Evolutionary conservation across 257 asterid genomes (phyloP).

Genomic region (Echites panduratus): DNA sequence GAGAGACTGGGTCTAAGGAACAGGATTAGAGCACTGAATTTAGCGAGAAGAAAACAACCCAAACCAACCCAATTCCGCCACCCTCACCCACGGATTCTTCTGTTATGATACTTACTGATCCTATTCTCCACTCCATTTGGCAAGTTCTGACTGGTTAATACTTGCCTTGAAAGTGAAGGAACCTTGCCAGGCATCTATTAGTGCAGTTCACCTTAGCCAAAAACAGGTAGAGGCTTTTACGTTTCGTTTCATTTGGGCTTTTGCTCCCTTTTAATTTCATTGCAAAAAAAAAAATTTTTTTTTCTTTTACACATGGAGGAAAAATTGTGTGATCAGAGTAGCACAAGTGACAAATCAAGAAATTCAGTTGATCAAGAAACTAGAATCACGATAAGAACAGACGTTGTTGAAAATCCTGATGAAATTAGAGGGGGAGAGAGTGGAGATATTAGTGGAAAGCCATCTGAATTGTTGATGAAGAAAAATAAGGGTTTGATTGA

Average conservation of each 20-base stretch:
- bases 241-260: neutral
- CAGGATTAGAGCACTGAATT: neutral
- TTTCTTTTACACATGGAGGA: conserved; percentile 10
- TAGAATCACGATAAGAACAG: conserved; percentile 16
- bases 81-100: conserved; percentile 2
- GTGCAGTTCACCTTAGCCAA: neutral
- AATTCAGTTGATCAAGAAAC: conserved; percentile 18
- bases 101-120: neutral
- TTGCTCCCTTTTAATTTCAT: neutral
- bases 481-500: conserved; percentile 14
- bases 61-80: neutral
- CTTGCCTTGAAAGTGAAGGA: conserved; percentile 6
- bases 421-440: neutral
- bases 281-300: too few species aligned
- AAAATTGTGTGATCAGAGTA: neutral
- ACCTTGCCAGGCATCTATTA: neutral
- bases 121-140: neutral
- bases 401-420: neutral
- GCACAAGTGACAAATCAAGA: neutral
- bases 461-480: conserved; percentile 11
- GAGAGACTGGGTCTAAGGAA: neutral
- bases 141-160: neutral
- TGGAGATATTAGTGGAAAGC: conserved; percentile 7
- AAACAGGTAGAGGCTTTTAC: neutral
- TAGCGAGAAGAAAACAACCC: conserved; percentile 3